Percentiles rank a stretch among this genome's conserved stretches.
phyloP scores from a whole-genome alignment of 108 stramenopile species.

The Parietichytrium sp. region DNA sequence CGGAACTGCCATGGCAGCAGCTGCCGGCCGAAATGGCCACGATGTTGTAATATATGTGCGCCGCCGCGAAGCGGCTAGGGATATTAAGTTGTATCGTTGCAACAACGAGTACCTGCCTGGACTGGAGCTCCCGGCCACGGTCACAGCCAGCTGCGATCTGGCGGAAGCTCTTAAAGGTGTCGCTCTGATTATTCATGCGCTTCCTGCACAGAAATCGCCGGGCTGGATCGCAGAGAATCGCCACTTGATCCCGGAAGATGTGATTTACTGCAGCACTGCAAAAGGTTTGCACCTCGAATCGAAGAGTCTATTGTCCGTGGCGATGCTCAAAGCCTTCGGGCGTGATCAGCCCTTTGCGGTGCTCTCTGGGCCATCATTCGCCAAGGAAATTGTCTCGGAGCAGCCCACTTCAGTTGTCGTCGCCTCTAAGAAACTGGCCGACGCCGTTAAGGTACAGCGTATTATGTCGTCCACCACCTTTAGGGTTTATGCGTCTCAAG shows the following conservation, averaged over 20 bases:
- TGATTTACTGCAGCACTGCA: slow-evolving; percentile 68
- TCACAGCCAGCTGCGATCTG: slow-evolving; percentile 55
- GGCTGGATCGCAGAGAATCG: slow-evolving; percentile 65
- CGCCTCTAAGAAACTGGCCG: slow-evolving; percentile 66
- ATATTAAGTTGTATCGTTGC: slow-evolving; percentile 58
- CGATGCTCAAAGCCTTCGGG: slow-evolving; percentile 65
- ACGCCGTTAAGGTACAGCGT: slow-evolving; percentile 51
- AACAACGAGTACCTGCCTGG: slow-evolving; percentile 74
- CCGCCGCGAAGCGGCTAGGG: slow-evolving; percentile 54
- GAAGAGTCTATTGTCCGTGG: slow-evolving; percentile 63
- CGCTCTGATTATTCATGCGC: slow-evolving; percentile 65
- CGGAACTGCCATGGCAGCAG: slow-evolving; percentile 78
- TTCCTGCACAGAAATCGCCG: slow-evolving; percentile 72
- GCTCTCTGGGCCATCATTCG: slow-evolving; percentile 79
- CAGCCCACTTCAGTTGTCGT: slow-evolving; percentile 77
- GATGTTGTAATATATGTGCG: slow-evolving; percentile 66
- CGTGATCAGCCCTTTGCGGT: slow-evolving; percentile 74
- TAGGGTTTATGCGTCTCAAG: slow-evolving; percentile 74
- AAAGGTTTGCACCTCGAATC: slow-evolving; percentile 77
- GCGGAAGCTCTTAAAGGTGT: slow-evolving; percentile 43
- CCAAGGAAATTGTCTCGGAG: slow-evolving; percentile 74
- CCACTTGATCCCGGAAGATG: slow-evolving; percentile 60
- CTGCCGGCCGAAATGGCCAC: slow-evolving; percentile 68
- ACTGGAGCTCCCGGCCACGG: slow-evolving; percentile 60
- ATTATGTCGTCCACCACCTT: slow-evolving; percentile 48